Evolutionary conservation across 2,329 filamentous ascomycete species (phyloP).

Genomic region (Diatrype stigma): DNA sequence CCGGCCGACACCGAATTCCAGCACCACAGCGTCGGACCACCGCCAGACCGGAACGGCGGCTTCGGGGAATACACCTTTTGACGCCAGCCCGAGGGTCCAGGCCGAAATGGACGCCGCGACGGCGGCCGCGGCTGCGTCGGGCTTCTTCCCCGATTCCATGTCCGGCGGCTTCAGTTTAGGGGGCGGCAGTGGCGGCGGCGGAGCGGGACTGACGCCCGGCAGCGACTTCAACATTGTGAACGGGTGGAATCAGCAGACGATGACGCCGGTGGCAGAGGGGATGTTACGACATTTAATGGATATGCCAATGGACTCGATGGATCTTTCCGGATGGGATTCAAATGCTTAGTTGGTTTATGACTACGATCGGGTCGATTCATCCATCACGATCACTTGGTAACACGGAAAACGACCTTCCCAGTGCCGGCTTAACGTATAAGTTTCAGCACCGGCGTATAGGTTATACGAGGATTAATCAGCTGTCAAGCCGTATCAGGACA

Average conservation of each 20-base stretch:
- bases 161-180: constrained; percentile 32
- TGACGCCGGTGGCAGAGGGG: constrained; percentile 54
- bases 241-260: constrained; percentile 43
- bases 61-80: constrained; percentile 44
- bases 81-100: constrained; percentile 43
- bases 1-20: constrained; percentile 58
- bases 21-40: constrained; percentile 42
- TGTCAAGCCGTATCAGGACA: too few relatives aligned
- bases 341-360: constrained; percentile 14
- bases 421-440: too few relatives aligned
- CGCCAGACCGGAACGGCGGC: constrained; percentile 22
- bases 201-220: constrained; percentile 30
- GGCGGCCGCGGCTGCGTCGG: constrained; percentile 29
- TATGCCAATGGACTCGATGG: constrained; percentile 57
- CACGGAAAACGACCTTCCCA: too few relatives aligned
- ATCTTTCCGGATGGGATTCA: constrained; percentile 43
- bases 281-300: constrained; percentile 55
- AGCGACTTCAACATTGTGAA: constrained; percentile 39
- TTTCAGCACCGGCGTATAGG: too few relatives aligned
- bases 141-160: constrained; percentile 36
- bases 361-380: too few relatives aligned
- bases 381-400: too few relatives aligned
- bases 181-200: constrained; percentile 6
- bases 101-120: constrained; percentile 32
- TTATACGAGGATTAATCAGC: too few relatives aligned